Evolutionary conservation across 2,329 filamentous ascomycete genomes (phyloP).

Genomic region (Claviceps capensis): DNA sequence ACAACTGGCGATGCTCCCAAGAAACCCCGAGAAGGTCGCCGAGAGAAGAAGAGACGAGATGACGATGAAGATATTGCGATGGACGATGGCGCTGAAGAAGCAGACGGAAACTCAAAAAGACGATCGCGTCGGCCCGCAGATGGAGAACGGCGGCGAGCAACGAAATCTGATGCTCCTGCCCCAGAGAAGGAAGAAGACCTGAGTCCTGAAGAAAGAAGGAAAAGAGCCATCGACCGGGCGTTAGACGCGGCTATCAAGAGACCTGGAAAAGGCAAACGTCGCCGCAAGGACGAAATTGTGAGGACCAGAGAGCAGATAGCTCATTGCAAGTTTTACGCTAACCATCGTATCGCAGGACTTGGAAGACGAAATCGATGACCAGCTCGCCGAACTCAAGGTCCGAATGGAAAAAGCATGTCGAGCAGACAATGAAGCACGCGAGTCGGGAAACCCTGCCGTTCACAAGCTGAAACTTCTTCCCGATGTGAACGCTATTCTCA

Average conservation of each 20-base stretch:
- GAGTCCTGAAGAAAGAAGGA: slow-evolving; percentile 71
- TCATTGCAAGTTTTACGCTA: slow-evolving; percentile 10
- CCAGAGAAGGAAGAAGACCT: slow-evolving; percentile 65
- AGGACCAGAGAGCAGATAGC: slow-evolving; percentile 13
- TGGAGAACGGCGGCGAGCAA: slow-evolving; percentile 29
- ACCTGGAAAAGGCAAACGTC: slow-evolving; percentile 47
- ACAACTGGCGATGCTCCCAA: slow-evolving; percentile 48
- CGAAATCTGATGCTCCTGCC: slow-evolving; percentile 35
- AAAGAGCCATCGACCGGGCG: slow-evolving; percentile 69
- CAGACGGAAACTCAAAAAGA: slow-evolving; percentile 28
- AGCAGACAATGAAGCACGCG: slow-evolving; percentile 70
- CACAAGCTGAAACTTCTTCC: slow-evolving; percentile 91
- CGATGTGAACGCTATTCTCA: slow-evolving; percentile 76
- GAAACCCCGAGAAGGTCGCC: slow-evolving; percentile 62
- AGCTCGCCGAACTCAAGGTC: slow-evolving; percentile 75
- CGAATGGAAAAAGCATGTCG: slow-evolving; percentile 86
- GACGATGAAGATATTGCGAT: slow-evolving; percentile 33
- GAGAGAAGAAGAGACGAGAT: slow-evolving; percentile 49
- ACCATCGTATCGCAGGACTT: slow-evolving; percentile 50
- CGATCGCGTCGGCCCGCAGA: slow-evolving; percentile 34
- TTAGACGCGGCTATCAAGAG: slow-evolving; percentile 85
- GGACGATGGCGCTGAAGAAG: slow-evolving; percentile 34
- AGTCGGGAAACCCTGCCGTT: slow-evolving; percentile 65
- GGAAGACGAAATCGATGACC: slow-evolving; percentile 78
- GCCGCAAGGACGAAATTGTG: slow-evolving; percentile 82